Evolutionary conservation across 257 asterid species (phyloP), one percentile per base, ranked within the genome.

Genomic region (Fraxinus excelsior): DNA sequence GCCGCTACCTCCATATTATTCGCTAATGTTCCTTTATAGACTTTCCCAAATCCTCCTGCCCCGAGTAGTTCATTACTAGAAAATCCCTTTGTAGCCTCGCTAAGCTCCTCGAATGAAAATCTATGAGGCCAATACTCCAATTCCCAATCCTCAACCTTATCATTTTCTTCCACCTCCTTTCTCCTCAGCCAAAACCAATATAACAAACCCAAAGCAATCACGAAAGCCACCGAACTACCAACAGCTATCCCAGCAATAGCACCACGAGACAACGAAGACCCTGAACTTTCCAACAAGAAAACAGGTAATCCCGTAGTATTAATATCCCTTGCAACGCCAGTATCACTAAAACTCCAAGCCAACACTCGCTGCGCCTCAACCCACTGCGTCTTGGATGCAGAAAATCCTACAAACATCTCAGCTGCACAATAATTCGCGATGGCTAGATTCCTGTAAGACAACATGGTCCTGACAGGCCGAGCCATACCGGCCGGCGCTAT

Each of bases 61-160:
- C 97, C 97, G 7, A 92, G 81, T 46, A 92, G 51, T 67, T 83
- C 89, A 7, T 87, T 88, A 14, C 62, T 67, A 1, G 88, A 90
- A 51, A 92, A 91, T 16, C 85, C 89, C 35, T 88, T 80, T 0
- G 97, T 91, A 26, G 94, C 96, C 28, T 53, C 65, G 37, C 71
- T 78, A 7, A 92, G 90, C 80, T 92, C 96, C 68, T 86, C 91
- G 5, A 88, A 88, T 0, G 97, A 91, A 74, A 85, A 89, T 58
- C 94, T 83, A 70, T 91, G 97, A 42, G 97, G 97, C 96, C 97
- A 92, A 78, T 84, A 91, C 79, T 92, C 97, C 76, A 89, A 87
- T 79, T 92, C 96, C 97, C 96, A 92, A 80, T 92, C 97, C 81
- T 92, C 97, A 31, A 91, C 83, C 11, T 71, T 87, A 62, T 89